Conservation (phyloP, 2,329 filamentous ascomycete genomes). For the Leptographium galeiforme region DNA sequence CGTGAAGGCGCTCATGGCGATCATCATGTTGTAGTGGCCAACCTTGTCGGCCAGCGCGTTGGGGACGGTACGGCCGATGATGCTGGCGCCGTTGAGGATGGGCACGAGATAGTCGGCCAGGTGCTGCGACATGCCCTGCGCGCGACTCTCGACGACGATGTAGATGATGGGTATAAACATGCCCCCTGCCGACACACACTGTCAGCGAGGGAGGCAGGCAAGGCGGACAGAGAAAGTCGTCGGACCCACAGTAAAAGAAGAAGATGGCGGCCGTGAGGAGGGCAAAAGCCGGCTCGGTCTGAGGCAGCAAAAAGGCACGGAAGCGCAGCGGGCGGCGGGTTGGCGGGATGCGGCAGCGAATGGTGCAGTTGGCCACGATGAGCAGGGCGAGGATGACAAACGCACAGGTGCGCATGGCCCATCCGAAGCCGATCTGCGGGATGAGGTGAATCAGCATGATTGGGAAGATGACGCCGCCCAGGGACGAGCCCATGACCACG, state of each 20-base stretch:
- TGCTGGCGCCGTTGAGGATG: too few species aligned
- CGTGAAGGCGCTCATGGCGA: too few species aligned
- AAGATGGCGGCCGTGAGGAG: slow-evolving; percentile 11
- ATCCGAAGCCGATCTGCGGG: slow-evolving; percentile 14
- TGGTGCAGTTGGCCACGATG: slow-evolving; percentile 13
- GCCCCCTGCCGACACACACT: too few species aligned
- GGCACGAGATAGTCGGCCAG: too few species aligned
- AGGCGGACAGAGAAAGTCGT: too few species aligned
- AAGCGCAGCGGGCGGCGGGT: slow-evolving; percentile 20
- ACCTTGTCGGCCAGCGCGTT: too few species aligned
- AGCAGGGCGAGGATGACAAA: slow-evolving; percentile 16
- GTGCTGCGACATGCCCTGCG: too few species aligned
- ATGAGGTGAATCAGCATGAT: slow-evolving; percentile 11
- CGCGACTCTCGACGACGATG: too few species aligned
- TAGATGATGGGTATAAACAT: too few species aligned
- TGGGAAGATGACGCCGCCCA: slow-evolving; percentile 16
- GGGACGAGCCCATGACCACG: slow-evolving; percentile 12
- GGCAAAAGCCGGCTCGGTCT: slow-evolving; percentile 10
- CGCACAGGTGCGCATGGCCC: slow-evolving; percentile 17
- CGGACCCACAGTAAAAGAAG: slow-evolving; percentile 14
- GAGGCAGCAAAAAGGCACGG: slow-evolving; percentile 7
- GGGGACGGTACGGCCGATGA: too few species aligned
- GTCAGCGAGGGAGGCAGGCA: too few species aligned
- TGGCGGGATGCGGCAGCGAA: slow-evolving; percentile 6
- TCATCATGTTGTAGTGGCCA: too few species aligned